phyloP scores from a whole-genome alignment of 345 rosid genomes.

The Eucalyptus decipiens region DNA sequence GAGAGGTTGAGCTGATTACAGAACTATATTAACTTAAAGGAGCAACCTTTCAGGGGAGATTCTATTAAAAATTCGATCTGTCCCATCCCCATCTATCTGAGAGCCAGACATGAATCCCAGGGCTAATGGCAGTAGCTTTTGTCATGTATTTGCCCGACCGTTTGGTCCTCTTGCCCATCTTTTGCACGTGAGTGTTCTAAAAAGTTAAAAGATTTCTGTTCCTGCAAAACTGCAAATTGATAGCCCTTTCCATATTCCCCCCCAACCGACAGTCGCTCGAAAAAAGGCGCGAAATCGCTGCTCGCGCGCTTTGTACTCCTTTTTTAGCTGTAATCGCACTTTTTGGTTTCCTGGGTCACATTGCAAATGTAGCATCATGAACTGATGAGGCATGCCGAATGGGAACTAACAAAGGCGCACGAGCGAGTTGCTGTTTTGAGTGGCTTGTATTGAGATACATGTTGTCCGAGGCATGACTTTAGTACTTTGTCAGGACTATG shows the following conservation, averaged over 20 bases:
- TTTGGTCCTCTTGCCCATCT: not conserved
- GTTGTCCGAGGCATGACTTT: not conserved
- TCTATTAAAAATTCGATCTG: not conserved
- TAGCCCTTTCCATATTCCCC: not conserved
- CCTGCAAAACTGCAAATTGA: not conserved
- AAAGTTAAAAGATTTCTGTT: not conserved
- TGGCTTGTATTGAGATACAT: not conserved
- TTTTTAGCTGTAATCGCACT: not conserved
- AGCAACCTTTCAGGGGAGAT: not conserved
- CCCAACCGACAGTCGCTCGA: not conserved
- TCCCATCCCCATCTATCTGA: not conserved
- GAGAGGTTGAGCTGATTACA: not conserved
- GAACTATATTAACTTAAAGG: not conserved
- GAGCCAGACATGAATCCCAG: not conserved
- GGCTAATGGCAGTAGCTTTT: not conserved
- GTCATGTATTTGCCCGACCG: not conserved
- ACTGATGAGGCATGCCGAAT: not conserved
- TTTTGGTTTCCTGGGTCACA: not conserved
- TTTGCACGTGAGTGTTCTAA: not conserved
- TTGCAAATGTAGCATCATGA: not conserved
- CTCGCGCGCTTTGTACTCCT: not conserved
- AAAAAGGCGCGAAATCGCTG: not conserved
- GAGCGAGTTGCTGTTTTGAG: not conserved
- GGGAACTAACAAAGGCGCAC: not conserved
- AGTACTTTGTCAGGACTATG: slow-evolving; percentile 32